phyloP scores from a whole-genome alignment of 2,329 filamentous ascomycete genomes.

The Fusarium marasasianum region DNA sequence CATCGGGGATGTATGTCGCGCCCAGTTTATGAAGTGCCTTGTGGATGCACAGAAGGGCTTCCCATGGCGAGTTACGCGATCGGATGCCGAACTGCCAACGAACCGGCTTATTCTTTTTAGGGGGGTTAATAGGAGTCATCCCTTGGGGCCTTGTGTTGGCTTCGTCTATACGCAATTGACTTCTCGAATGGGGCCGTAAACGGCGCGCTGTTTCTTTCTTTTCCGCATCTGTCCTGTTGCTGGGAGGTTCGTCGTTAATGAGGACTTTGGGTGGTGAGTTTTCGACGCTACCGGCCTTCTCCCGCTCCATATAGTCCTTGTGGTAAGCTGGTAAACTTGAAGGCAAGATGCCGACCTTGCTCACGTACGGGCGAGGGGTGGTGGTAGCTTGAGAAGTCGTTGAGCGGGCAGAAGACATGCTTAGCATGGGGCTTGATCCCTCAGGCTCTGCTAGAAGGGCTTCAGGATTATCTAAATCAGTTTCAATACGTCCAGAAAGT shows the following conservation, averaged over 20 bases:
- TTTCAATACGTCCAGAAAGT: conserved; percentile 41
- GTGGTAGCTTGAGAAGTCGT: conserved; percentile 59
- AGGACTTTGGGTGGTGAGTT: conserved; percentile 54
- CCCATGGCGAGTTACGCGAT: conserved; percentile 91
- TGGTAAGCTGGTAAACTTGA: conserved; percentile 93
- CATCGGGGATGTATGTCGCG: conserved; percentile 83
- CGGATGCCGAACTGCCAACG: conserved; percentile 99
- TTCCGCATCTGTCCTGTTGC: conserved; percentile 72
- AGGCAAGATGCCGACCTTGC: conserved; percentile 90
- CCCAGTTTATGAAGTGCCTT: conserved; percentile 88
- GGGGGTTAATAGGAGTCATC: conserved; percentile 69
- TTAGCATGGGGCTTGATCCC: conserved; percentile 60
- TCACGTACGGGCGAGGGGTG: conserved; percentile 69
- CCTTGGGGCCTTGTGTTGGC: conserved; percentile 66
- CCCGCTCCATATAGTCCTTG: conserved; percentile 85
- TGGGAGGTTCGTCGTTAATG: conserved; percentile 58
- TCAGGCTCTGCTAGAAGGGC: conserved; percentile 49
- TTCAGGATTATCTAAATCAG: conserved; percentile 48
- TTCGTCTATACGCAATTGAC: conserved; percentile 74
- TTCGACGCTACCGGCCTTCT: conserved; percentile 62
- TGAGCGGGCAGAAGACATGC: conserved; percentile 65
- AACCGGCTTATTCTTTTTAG: conserved; percentile 80
- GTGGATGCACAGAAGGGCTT: conserved; percentile 95
- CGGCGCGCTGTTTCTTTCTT: conserved; percentile 83
- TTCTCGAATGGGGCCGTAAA: conserved; percentile 85